Percentiles rank a stretch among this genome's conserved stretches.
Evolutionary conservation across 2,329 filamentous ascomycete species (phyloP).

Genomic region (Talaromyces sp.): DNA sequence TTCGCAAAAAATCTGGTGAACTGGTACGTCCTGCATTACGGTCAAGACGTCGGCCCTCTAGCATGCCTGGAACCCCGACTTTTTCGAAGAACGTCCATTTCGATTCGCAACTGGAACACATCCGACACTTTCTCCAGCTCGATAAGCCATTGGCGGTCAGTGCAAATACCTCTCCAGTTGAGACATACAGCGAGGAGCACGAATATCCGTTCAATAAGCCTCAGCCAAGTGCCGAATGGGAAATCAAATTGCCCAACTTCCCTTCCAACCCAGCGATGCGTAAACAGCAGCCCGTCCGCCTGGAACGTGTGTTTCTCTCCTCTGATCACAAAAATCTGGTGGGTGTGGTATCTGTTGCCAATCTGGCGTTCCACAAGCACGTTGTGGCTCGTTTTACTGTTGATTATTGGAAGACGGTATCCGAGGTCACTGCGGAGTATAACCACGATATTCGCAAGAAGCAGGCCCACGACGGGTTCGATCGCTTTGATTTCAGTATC

Average conservation of each 20-base stretch:
- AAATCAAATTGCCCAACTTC: constrained; percentile 81
- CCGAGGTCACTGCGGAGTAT: constrained; percentile 87
- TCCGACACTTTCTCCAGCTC: constrained; percentile 90
- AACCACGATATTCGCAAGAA: constrained; percentile 71
- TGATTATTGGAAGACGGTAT: constrained; percentile 98
- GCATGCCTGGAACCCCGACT: constrained; percentile 95
- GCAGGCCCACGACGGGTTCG: constrained; percentile 63
- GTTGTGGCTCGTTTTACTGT: constrained; percentile 93
- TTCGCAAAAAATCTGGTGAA: constrained; percentile 97
- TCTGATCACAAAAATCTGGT: constrained; percentile 81
- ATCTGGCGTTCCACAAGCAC: constrained; percentile 82
- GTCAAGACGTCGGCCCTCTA: constrained; percentile 74
- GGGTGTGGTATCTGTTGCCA: constrained; percentile 79
- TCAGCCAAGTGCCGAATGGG: constrained; percentile 70
- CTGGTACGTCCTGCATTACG: constrained; percentile 89
- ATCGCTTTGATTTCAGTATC: constrained; percentile 92
- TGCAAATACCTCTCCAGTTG: constrained; percentile 85
- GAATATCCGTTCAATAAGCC: constrained; percentile 78
- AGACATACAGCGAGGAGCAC: constrained; percentile 77
- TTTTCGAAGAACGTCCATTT: constrained; percentile 98
- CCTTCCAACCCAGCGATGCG: constrained; percentile 62
- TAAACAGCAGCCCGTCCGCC: constrained; percentile 61
- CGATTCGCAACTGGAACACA: constrained; percentile 92
- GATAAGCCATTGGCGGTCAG: constrained; percentile 95
- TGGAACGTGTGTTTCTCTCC: constrained; percentile 85